phyloP scores from a whole-genome alignment of 208 protist genomes.

The Trypanosoma avium region DNA sequence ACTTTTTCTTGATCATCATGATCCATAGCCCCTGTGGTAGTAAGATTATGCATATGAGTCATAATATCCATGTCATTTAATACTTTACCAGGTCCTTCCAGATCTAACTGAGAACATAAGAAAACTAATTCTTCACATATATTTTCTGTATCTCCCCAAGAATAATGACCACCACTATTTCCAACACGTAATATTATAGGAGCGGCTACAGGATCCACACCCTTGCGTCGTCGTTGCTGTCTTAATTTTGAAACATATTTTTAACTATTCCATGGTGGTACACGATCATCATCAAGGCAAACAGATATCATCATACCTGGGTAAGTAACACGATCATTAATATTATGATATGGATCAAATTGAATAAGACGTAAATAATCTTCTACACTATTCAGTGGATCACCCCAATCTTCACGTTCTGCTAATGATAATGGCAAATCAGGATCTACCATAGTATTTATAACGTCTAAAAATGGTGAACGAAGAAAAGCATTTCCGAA shows the following conservation, averaged over 20 bases:
- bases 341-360: slow-evolving; percentile 91
- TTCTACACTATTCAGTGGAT: slow-evolving; percentile 75
- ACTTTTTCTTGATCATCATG: slow-evolving; percentile 90
- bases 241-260: slow-evolving; percentile 90
- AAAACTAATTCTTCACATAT: slow-evolving; percentile 90
- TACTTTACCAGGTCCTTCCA: slow-evolving; percentile 79
- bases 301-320: slow-evolving; percentile 91
- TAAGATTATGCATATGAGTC: slow-evolving; percentile 92
- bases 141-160: slow-evolving; percentile 78
- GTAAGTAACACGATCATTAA: slow-evolving; percentile 89
- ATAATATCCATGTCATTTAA: slow-evolving; percentile 93
- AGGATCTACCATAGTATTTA: slow-evolving; percentile 92
- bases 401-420: slow-evolving; percentile 95
- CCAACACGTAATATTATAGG: slow-evolving; percentile 76
- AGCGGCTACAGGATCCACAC: slow-evolving; percentile 67
- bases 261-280: slow-evolving; percentile 87
- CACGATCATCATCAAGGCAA: slow-evolving; percentile 88
- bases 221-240: slow-evolving; percentile 69
- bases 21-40: slow-evolving; percentile 81
- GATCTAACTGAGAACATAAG: slow-evolving; percentile 79
- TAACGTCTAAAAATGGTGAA: slow-evolving; percentile 93
- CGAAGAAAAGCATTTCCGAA: slow-evolving; percentile 85
- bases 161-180: slow-evolving; percentile 76
- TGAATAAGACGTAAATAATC: slow-evolving; percentile 66
- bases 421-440: slow-evolving; percentile 88